Percentiles rank a stretch among this genome's conserved stretches.
Conservation (phyloP, 1,284 basidiomycete genomes). For the Testicularia cyperi region DNA sequence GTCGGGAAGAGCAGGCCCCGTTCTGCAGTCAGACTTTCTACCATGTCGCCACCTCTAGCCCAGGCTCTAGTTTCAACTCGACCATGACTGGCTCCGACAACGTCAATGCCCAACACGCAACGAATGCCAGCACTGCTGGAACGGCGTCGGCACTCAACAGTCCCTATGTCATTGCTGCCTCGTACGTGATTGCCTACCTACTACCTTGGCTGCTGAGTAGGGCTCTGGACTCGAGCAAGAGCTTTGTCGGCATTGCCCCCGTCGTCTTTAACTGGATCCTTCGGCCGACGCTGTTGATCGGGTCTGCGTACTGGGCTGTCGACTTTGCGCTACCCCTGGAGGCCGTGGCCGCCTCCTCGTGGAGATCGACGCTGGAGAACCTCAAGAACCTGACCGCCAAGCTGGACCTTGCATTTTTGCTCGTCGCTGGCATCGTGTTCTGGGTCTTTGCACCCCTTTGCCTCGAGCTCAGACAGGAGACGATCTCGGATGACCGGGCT, state of each 20-base stretch:
- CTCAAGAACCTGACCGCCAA: slow-evolving; percentile 37
- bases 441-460: slow-evolving; percentile 54
- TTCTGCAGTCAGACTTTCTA: slow-evolving; percentile 72
- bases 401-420: slow-evolving; percentile 20
- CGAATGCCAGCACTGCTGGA: not conserved
- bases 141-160: slow-evolving; percentile 39
- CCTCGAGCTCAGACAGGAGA: slow-evolving; percentile 43
- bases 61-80: slow-evolving; percentile 17
- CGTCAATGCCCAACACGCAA: not conserved
- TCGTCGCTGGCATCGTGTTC: slow-evolving; percentile 24
- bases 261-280: slow-evolving; percentile 45
- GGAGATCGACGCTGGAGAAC: slow-evolving; percentile 20
- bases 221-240: slow-evolving; percentile 32
- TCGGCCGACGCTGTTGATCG: slow-evolving; percentile 45
- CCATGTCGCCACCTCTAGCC: too few relatives aligned
- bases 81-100: not conserved
- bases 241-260: slow-evolving; percentile 41
- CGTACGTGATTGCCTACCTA: slow-evolving; percentile 39
- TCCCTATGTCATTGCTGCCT: slow-evolving; percentile 18
- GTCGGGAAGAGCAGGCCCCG: slow-evolving; percentile 90
- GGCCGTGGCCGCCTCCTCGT: slow-evolving; percentile 1
- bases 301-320: slow-evolving; percentile 47
- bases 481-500: slow-evolving; percentile 1
- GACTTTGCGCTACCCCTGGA: slow-evolving; percentile 38
- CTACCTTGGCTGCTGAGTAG: slow-evolving; percentile 26